Evolutionary conservation across 495 filamentous ascomycete species (phyloP), one percentile per base, ranked within the genome.

Genomic region (Aspergillus mulundensis): DNA sequence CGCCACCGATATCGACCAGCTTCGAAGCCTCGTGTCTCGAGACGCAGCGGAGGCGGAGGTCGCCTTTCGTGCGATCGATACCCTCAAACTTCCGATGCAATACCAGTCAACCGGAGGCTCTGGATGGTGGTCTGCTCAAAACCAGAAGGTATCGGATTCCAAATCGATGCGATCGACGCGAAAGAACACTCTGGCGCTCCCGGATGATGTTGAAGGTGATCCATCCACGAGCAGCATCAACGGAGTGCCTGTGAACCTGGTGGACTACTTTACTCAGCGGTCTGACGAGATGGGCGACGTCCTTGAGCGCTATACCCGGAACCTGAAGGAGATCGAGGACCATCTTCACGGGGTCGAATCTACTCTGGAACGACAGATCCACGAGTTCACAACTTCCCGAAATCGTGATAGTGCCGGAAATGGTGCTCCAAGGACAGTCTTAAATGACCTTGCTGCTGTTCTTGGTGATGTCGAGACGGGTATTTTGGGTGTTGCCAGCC

Each of bases 241-340:
- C 51, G 75, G 75, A 45, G 74, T 70, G 19, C 72, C 71, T 19
- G 72, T 75, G 23, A 82, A 84, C 61, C 72, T 96, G 23, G 84
- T 95, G 39, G 80, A 81, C 38, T 95, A 87, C 69, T 95, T 96
- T 69, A 84, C 81, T 6, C 79, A 78, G 41, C 83, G 87, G 16
- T 80, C 86, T 0, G 84, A 89, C 44, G 88, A 87, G 60, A 86
- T 95, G 81, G 72, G 79, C 7, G 68, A 75, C 7, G 85, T 86
- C 24, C 78, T 92, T 30, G 76, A 79, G 7, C 77, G 71, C 59
- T 91, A 91, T 65, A 80, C 84, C 58, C 70, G 74, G 25, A 89
- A 87, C 56, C 70, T 96, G 47, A 75, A 80, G 45, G 90, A 95
- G 67, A 90, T 96, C 49, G 91, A 96, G 70, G 78, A 83, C 59